Conservation (phyloP, 1,139 yeast species). For the Nematodospora anomalae region DNA sequence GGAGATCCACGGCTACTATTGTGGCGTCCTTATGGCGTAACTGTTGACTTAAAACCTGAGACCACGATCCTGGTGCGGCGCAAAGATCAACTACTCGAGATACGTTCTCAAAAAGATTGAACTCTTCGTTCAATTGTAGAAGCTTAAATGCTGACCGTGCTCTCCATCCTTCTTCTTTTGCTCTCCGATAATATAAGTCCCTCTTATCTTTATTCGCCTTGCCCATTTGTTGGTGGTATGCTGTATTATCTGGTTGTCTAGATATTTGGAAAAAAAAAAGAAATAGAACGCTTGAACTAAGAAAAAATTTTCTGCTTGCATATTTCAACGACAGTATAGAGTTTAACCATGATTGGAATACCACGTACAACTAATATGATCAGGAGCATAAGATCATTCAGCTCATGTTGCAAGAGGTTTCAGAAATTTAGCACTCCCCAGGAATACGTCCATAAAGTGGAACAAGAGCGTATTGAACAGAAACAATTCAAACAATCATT, state of each 20-base stretch:
- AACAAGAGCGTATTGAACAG: constrained; percentile 30
- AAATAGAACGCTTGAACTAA: too few species aligned
- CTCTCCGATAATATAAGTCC: constrained; percentile 85
- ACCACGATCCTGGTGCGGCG: constrained; percentile 99
- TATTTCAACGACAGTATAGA: too few species aligned
- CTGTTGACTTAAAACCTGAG: constrained; percentile 85
- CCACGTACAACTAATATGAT: constrained; percentile 6
- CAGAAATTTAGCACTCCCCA: constrained; percentile 24
- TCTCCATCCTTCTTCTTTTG: constrained; percentile 97
- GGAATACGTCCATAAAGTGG: constrained; percentile 28
- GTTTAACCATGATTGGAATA: constrained; percentile 2
- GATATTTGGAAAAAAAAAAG: constrained; percentile 4
- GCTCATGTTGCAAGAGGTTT: neutral
- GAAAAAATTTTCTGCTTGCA: constrained; percentile 2
- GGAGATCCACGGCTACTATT: constrained; percentile 92
- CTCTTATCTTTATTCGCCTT: constrained; percentile 94
- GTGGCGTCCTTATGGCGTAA: constrained; percentile 57
- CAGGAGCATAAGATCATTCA: neutral
- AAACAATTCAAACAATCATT: constrained; percentile 30
- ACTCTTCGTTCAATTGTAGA: constrained; percentile 85
- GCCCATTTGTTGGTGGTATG: constrained; percentile 67
- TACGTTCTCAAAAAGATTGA: constrained; percentile 66
- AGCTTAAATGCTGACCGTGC: constrained; percentile 95
- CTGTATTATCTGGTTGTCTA: constrained; percentile 1
- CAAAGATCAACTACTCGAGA: constrained; percentile 90